phyloP scores from a whole-genome alignment of 805 yeast species.

The Spencermartinsiella europaea region DNA sequence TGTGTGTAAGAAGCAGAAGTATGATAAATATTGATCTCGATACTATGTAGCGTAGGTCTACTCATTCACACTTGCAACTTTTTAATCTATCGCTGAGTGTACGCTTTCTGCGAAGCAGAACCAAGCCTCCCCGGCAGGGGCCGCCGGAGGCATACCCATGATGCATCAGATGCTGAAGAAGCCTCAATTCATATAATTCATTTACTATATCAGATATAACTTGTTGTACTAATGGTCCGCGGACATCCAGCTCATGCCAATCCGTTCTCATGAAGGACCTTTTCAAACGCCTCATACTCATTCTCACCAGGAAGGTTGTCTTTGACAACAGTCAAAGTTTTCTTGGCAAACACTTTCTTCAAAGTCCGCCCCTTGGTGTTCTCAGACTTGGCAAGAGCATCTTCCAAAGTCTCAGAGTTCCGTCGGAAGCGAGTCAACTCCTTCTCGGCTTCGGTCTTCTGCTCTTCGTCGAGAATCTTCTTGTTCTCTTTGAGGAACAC shows the following conservation, averaged over 20 bases:
- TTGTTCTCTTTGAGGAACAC: constrained; percentile 19
- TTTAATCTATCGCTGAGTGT: no score
- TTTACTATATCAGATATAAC: no score
- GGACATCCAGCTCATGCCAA: constrained; percentile 11
- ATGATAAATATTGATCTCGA: no score
- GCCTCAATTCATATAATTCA: no score
- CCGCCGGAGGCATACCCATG: no score
- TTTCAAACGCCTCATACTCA: constrained; percentile 17
- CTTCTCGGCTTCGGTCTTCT: constrained; percentile 19
- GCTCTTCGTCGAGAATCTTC: constrained; percentile 19
- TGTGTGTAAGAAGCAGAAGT: no score
- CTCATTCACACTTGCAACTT: no score
- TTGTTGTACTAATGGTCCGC: no score
- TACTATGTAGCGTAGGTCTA: no score
- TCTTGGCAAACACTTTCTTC: constrained; percentile 26
- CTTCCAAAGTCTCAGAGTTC: constrained; percentile 21
- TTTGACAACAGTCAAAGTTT: constrained; percentile 21
- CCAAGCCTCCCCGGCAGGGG: no score
- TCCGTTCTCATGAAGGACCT: constrained; percentile 18
- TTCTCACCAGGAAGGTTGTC: constrained; percentile 16
- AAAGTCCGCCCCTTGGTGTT: constrained; percentile 25
- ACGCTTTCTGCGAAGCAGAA: no score
- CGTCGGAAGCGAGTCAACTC: constrained; percentile 17
- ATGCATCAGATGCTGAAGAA: no score
- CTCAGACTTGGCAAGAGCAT: constrained; percentile 23